Conservation (phyloP, 805 yeast species). For the Kluyveromyces lactis region DNA sequence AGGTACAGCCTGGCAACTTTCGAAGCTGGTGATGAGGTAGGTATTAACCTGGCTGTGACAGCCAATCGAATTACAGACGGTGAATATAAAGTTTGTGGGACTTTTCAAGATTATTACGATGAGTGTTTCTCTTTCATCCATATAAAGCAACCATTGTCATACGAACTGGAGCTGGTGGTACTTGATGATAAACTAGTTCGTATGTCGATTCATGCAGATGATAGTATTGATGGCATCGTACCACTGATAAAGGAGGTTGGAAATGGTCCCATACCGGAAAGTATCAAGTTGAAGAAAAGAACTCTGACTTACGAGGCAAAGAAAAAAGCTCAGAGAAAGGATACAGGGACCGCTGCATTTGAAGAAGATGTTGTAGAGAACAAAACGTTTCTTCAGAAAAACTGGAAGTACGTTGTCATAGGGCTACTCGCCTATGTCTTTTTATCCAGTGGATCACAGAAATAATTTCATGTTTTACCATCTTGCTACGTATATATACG, state of each 20-base stretch:
- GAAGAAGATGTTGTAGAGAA: constrained; percentile 17
- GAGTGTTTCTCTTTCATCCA: constrained; percentile 20
- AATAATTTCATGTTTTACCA: too few species aligned
- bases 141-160: constrained; percentile 16
- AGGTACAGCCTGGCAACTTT: constrained; percentile 13
- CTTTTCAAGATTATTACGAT: constrained; percentile 9
- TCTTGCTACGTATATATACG: too few species aligned
- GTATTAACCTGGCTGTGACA: too few species aligned
- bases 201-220: constrained; percentile 16
- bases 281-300: constrained; percentile 18
- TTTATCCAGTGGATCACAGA: constrained; percentile 9
- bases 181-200: not conserved
- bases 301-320: constrained; percentile 27
- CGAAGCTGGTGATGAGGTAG: too few species aligned
- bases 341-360: constrained; percentile 14
- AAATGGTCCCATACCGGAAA: constrained; percentile 17
- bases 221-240: constrained; percentile 12
- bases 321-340: constrained; percentile 13
- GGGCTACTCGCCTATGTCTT: constrained; percentile 12
- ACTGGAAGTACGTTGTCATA: constrained; percentile 24
- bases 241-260: constrained; percentile 11
- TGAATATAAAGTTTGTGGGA: constrained; percentile 18
- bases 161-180: constrained; percentile 11
- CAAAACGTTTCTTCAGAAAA: constrained; percentile 21
- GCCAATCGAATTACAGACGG: constrained; percentile 1